Conservation (phyloP, 2,329 filamentous ascomycete species). For the Cladophialophora chaetospira region DNA sequence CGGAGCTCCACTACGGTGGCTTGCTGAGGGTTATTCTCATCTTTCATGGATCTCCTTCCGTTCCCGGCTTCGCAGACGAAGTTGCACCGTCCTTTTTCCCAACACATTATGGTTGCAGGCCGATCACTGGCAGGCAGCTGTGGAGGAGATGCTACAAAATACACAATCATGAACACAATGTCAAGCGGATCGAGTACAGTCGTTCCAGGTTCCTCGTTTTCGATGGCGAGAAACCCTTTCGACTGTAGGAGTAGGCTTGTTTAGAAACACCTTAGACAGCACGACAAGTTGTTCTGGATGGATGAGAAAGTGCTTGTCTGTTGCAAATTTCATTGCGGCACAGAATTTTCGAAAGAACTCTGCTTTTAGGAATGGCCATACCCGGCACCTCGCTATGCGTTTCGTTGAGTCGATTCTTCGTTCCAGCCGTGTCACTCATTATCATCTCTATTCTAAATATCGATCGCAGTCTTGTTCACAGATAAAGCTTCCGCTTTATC, state of each 20-base stretch:
- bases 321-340: not conserved
- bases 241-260: too few species aligned
- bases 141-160: slow-evolving; percentile 50
- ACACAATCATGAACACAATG: not conserved
- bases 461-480: not conserved
- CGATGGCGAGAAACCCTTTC: too few species aligned
- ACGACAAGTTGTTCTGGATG: too few species aligned
- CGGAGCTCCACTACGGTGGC: slow-evolving; percentile 52
- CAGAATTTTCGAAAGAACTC: not conserved
- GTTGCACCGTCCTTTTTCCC: slow-evolving; percentile 48
- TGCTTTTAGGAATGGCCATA: not conserved
- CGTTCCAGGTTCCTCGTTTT: too few species aligned
- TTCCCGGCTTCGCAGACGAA: slow-evolving; percentile 52
- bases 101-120: slow-evolving; percentile 42
- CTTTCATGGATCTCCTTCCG: slow-evolving; percentile 52
- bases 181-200: not conserved
- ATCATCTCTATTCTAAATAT: not conserved
- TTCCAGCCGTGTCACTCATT: slow-evolving; percentile 8
- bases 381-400: slow-evolving; percentile 10
- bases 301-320: too few species aligned
- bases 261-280: too few species aligned
- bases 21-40: slow-evolving; percentile 53
- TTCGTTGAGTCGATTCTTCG: not conserved
- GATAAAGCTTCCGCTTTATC: not conserved
- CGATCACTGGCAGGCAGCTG: slow-evolving; percentile 48